Evolutionary conservation across 352 stramenopile species (phyloP), one percentile per base, ranked within the genome.

Genomic region (Peronospora belbahrii): DNA sequence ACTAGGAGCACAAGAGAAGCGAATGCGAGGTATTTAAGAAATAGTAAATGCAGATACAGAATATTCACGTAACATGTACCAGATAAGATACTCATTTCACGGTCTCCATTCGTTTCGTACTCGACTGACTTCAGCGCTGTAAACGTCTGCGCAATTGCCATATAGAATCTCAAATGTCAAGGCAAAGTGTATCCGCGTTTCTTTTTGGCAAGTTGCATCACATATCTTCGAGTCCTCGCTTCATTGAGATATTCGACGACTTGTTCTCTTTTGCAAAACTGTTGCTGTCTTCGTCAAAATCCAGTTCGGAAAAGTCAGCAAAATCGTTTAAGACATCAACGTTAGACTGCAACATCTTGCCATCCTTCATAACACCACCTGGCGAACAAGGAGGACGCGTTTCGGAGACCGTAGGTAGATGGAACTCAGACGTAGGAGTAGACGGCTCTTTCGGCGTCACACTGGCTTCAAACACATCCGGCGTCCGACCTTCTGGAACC

Each of bases 301-400:
- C 74, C 20, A 91, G 63, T 32, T 80, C 76, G 2, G 72, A 65
- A 28, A 91, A 87, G 46, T 90, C 76, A 3, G 60, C 58, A 41
- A 90, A 90, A 43, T 84, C 79, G 42, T 87, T 81, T 56, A 89
- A 50, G 48, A 84, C 74, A 22, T 85, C 68, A 13, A 83, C 45
- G 41, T 36, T 70, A 0, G 51, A 39, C 8, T 59, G 40, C 46
- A 60, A 51, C 45, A 41, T 18, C 22, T 62, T 65, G 27, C 24
- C 58, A 20, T 61, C 50, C 23, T 40, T 42, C 13, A 11, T 27
- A 4, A 31, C 33, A 25, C 14, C 48, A 22, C 32, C 27, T 7
- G 44, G 38, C 27, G 52, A 38, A 34, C 25, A 53, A 32, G 32
- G 36, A 44, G 44, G 34, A 11, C 25, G 45, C 8, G 30, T 34